Evolutionary conservation across 306 rosid genomes (phyloP).

Genomic region (barrel medic (Medicago truncatula)): DNA sequence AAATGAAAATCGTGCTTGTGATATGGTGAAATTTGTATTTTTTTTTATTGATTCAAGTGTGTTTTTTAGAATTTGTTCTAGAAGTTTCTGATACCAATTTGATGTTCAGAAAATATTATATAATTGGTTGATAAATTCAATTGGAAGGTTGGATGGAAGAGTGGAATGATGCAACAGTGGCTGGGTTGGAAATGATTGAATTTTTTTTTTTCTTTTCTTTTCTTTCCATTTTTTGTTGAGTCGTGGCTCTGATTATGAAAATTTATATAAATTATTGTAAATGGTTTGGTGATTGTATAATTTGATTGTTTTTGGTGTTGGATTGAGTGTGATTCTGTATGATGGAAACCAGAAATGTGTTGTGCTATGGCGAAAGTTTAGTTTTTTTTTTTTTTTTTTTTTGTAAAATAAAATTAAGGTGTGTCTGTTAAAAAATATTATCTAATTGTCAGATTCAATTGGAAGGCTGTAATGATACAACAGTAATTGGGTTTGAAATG

Average conservation of each 20-base stretch:
- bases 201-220: not conserved
- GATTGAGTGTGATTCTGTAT: not conserved
- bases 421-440: slow-evolving; percentile 8
- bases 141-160: slow-evolving; percentile 8
- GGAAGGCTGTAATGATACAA: not conserved
- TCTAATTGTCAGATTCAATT: slow-evolving; percentile 1
- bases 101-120: not conserved
- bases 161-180: not conserved
- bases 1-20: too few relatives aligned
- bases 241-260: too few relatives aligned
- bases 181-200: slow-evolving; percentile 2
- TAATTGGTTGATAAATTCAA: slow-evolving; percentile 3
- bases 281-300: too few relatives aligned
- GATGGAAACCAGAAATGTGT: too few relatives aligned
- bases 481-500: not conserved
- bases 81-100: not conserved
- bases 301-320: too few relatives aligned
- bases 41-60: not conserved
- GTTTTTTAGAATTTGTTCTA: not conserved
- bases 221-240: too few relatives aligned
- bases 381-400: too few relatives aligned
- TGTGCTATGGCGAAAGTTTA: too few relatives aligned
- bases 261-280: too few relatives aligned
- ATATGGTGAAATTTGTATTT: too few relatives aligned
- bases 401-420: not conserved